Conservation (phyloP, 345 rosid genomes). For the Citrus medica region DNA sequence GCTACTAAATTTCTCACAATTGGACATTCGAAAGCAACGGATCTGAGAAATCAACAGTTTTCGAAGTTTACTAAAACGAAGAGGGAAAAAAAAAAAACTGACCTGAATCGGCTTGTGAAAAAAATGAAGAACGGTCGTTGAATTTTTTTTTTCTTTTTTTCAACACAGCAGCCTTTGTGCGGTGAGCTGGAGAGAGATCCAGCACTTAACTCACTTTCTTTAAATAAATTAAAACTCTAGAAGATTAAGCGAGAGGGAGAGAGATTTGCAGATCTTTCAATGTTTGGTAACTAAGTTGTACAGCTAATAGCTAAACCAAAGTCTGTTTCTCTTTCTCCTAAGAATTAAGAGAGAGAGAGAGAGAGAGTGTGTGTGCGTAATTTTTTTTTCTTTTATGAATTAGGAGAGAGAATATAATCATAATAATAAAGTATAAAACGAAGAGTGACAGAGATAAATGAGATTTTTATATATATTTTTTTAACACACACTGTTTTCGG, state of each 20-base stretch:
- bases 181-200: conserved; percentile 8
- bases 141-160: neutral
- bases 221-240: neutral
- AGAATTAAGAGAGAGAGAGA: neutral
- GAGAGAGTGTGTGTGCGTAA: neutral
- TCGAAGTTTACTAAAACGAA: neutral
- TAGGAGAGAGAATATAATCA: conserved; percentile 1
- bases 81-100: conserved; percentile 2
- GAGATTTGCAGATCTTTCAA: conserved; percentile 27
- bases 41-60: conserved; percentile 28
- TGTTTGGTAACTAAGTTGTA: conserved; percentile 12
- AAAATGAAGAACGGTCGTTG: neutral
- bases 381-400: no score
- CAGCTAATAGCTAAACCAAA: conserved; percentile 27
- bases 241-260: neutral
- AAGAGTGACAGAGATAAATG: no score
- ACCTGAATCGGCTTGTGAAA: conserved; percentile 18
- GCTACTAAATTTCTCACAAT: neutral
- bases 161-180: neutral
- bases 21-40: conserved; percentile 22
- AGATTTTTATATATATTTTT: no score
- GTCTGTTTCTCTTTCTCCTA: neutral
- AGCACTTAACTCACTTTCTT: neutral
- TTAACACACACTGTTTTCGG: neutral
- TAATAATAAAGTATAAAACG: no score